A percentile compares a stretch with the other conserved stretches of the same genome.
Conservation (phyloP, 2,329 filamentous ascomycete genomes). For the Ophiostoma australiae region DNA sequence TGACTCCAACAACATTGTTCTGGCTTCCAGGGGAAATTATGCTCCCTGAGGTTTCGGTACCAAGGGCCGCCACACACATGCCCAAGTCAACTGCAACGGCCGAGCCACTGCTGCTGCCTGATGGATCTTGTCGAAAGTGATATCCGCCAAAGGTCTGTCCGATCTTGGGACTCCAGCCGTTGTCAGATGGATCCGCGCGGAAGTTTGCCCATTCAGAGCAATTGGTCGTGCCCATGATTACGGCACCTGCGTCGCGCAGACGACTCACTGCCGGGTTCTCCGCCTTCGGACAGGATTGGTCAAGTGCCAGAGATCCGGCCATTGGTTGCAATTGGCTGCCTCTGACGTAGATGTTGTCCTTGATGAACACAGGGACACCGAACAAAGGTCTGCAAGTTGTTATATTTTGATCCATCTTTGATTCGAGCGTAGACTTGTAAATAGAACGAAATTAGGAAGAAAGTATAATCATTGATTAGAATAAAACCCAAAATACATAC, state of each 20-base stretch:
- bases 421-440: no score
- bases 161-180: slow-evolving; percentile 26
- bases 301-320: slow-evolving; percentile 58
- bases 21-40: slow-evolving; percentile 51
- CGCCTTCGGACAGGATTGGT: slow-evolving; percentile 31
- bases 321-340: slow-evolving; percentile 46
- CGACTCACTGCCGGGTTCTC: slow-evolving; percentile 29
- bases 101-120: slow-evolving; percentile 56
- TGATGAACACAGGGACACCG: slow-evolving; percentile 34
- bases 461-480: no score
- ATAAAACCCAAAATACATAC: no score
- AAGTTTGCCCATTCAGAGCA: slow-evolving; percentile 28
- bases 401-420: not conserved
- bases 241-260: slow-evolving; percentile 23
- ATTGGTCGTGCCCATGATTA: slow-evolving; percentile 26
- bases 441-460: no score
- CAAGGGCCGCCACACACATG: slow-evolving; percentile 54
- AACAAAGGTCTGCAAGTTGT: slow-evolving; percentile 19
- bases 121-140: slow-evolving; percentile 37
- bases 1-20: slow-evolving; percentile 64
- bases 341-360: slow-evolving; percentile 60
- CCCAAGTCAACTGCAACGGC: slow-evolving; percentile 57
- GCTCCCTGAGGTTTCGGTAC: slow-evolving; percentile 61
- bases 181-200: slow-evolving; percentile 25
- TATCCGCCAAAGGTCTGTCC: slow-evolving; percentile 27